These are phyloP conservation scores for Trichoderma simmonsii DNA, from an alignment of 2,329 filamentous ascomycete genomes.

Conservation along the genomic window DNA sequence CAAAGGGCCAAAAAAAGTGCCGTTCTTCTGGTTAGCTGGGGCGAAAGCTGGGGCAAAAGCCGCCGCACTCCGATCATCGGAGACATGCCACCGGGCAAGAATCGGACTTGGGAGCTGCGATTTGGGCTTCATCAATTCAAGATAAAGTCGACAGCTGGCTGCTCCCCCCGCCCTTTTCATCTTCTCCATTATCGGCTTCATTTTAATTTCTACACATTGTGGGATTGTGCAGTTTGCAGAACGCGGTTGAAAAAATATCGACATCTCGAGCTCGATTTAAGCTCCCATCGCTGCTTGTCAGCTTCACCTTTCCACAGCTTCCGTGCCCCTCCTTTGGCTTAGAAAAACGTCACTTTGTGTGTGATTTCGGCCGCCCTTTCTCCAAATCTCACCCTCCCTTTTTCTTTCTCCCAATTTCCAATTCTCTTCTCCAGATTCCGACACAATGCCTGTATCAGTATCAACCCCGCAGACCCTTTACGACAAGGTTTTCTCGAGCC, in stretches of 20 bases:
- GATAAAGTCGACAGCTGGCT: background rate
- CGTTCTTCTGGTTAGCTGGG: background rate
- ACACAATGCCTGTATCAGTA: conserved; percentile 71
- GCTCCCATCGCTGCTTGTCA: conserved; percentile 9
- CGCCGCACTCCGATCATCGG: conserved; percentile 25
- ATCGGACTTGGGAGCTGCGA: conserved; percentile 12
- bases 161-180: background rate
- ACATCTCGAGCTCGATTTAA: background rate
- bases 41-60: background rate
- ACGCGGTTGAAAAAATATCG: background rate
- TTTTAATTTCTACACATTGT: background rate
- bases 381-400: background rate
- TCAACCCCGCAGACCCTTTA: conserved; percentile 80
- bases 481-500: conserved; percentile 94
- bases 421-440: background rate
- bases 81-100: conserved; percentile 19
- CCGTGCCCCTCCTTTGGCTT: conserved; percentile 11
- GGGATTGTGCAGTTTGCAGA: background rate
- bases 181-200: background rate
- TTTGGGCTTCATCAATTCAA: background rate
- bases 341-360: conserved; percentile 1
- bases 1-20: background rate
- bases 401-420: background rate
- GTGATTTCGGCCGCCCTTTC: background rate
- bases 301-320: conserved; percentile 5